These are phyloP conservation scores for Candida arabinofermentans DNA, from an alignment of 805 yeast species.

Conservation along the genomic window DNA sequence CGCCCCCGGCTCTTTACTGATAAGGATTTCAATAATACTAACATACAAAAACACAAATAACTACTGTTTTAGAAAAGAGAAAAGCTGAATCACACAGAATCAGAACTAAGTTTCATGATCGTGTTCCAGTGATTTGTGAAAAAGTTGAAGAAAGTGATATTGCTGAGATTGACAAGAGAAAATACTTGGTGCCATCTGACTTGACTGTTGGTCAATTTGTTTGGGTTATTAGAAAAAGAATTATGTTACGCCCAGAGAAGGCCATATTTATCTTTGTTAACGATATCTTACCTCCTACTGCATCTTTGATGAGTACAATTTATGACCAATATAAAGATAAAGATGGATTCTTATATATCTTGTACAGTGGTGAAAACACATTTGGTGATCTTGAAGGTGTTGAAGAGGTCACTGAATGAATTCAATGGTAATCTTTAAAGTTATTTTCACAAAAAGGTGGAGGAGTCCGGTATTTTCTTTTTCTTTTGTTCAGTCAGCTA, in stretches of 20 bases:
- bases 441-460: not conserved
- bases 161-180: constrained; percentile 94
- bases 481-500: too few relatives aligned
- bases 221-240: constrained; percentile 93
- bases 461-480: too few relatives aligned
- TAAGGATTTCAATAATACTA: not conserved
- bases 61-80: constrained; percentile 61
- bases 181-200: constrained; percentile 94
- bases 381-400: constrained; percentile 56
- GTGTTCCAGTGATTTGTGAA: constrained; percentile 97
- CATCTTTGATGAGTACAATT: constrained; percentile 91
- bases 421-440: not conserved
- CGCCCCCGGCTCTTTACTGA: not conserved
- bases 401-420: constrained; percentile 16
- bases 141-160: constrained; percentile 95
- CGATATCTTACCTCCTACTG: constrained; percentile 96
- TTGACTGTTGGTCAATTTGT: constrained; percentile 97
- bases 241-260: constrained; percentile 93
- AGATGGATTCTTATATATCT: constrained; percentile 93
- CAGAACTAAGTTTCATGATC: constrained; percentile 79
- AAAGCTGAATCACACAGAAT: constrained; percentile 92
- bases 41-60: not conserved
- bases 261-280: constrained; percentile 97
- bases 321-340: constrained; percentile 97
- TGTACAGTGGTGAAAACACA: constrained; percentile 96